These are phyloP conservation scores for Talinum fruticosum DNA, from an alignment of 148 eudicot genomes.

Conservation along the genomic window DNA sequence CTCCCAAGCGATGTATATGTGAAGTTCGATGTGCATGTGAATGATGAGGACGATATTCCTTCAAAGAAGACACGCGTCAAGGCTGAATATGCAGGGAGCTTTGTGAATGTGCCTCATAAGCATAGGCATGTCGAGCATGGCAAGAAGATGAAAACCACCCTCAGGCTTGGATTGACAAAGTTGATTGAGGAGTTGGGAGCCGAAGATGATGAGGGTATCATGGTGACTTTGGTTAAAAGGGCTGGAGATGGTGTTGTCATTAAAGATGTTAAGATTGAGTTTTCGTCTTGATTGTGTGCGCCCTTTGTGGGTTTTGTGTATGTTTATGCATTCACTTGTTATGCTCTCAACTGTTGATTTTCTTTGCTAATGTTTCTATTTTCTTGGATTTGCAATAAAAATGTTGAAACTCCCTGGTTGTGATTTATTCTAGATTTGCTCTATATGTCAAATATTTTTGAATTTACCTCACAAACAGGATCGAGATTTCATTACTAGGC, in stretches of 20 bases:
- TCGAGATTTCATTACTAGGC: no score
- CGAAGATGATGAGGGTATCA: slow-evolving; percentile 68
- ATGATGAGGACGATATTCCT: slow-evolving; percentile 60
- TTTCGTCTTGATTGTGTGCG: slow-evolving; percentile 22
- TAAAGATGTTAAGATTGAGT: slow-evolving; percentile 55
- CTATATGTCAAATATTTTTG: no score
- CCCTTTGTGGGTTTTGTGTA: no score
- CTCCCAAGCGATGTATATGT: slow-evolving; percentile 19
- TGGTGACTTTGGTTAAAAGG: slow-evolving; percentile 64
- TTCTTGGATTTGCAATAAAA: no score
- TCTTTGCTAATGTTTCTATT: no score
- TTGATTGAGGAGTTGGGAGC: slow-evolving; percentile 68
- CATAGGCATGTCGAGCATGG: slow-evolving; percentile 38
- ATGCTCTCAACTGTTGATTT: no score
- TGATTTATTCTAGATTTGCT: no score
- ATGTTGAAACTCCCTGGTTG: no score
- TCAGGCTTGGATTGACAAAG: slow-evolving; percentile 60
- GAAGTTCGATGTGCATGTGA: slow-evolving; percentile 68
- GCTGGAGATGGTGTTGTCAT: slow-evolving; percentile 34
- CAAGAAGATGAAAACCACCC: slow-evolving; percentile 43
- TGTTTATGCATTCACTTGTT: no score
- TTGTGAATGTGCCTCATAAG: slow-evolving; percentile 71
- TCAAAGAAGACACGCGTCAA: slow-evolving; percentile 31
- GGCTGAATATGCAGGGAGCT: slow-evolving; percentile 81
- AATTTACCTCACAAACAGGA: no score